Evolutionary conservation across 2,329 filamentous ascomycete genomes (phyloP), one percentile per base, ranked within the genome.

Genomic region (Dothistroma septosporum): DNA sequence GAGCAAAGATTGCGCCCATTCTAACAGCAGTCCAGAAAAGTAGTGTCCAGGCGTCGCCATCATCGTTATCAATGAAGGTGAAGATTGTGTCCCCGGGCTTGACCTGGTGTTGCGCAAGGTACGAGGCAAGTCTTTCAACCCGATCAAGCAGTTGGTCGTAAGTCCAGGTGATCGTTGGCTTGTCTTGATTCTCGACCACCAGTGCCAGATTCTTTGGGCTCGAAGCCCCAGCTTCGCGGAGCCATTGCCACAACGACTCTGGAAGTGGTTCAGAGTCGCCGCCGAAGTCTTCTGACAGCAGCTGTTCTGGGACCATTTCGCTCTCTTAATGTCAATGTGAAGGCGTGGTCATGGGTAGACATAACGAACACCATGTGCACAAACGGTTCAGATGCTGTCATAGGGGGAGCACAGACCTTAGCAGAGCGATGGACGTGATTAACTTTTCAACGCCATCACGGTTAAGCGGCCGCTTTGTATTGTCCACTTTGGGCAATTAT

Each of bases 11-110:
- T 8, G 32, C 28, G 5, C 53, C 53, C 7, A 55, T 28, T n/a
- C 53, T 37, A 14, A 35, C 33, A 9, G 53, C 32, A 16, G 32
- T 21, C 53, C 53, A 55, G 32, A 55, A 55, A 10, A 55, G 53
- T 3, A 55, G 32, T 11, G 53, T 55, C 53, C 53, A 55, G 31
- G 21, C 53, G 6, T 35, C 33, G 22, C 32, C 53, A 12, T 21
- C 22, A 5, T 32, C 12, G n/a, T 55, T 55, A 33, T 55, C 53
- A 8, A 55, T 41, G 41, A 44, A 55, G 1, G 32, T 41, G 53
- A 55, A 55, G 53, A 55, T 24, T 14, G n/a, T 55, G 53, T 55
- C 53, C 19, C 41, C 41, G n/a, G 41, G 14, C n/a, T 9, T 19
- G 3, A 44, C 41, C 8, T 44, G 16, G 14, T 44, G 41, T 44